These are phyloP conservation scores for Aotearoamyces nothofagi DNA, from an alignment of 2,329 filamentous ascomycete genomes.

Conservation along the genomic window DNA sequence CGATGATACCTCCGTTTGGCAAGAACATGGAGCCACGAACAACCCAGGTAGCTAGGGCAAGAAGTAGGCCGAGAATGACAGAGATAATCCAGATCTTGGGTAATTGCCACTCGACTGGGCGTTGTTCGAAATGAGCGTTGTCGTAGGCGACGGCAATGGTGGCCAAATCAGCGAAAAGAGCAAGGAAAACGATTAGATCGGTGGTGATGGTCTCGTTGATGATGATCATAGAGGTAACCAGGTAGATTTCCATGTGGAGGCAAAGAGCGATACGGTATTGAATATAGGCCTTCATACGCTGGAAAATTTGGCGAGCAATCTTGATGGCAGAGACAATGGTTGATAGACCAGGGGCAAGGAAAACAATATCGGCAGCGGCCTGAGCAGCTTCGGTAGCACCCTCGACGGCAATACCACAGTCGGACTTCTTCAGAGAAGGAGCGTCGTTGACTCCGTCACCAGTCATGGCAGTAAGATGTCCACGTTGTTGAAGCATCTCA, in stretches of 20 bases:
- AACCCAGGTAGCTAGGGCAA: constrained; percentile 59
- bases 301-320: constrained; percentile 89
- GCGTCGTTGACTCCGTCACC: constrained; percentile 93
- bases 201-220: constrained; percentile 61
- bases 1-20: constrained; percentile 54
- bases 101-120: constrained; percentile 67
- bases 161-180: constrained; percentile 64
- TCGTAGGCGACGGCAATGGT: constrained; percentile 69
- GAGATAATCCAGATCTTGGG: constrained; percentile 72
- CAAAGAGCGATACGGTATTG: constrained; percentile 91
- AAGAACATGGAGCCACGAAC: constrained; percentile 57
- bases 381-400: constrained; percentile 82
- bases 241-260: constrained; percentile 74
- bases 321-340: constrained; percentile 88
- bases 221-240: constrained; percentile 66
- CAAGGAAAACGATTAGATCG: constrained; percentile 65
- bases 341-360: constrained; percentile 80
- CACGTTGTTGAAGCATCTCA: constrained; percentile 86
- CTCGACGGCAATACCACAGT: constrained; percentile 90
- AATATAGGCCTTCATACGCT: constrained; percentile 93
- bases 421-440: constrained; percentile 82
- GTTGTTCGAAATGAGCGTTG: constrained; percentile 60
- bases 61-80: constrained; percentile 49
- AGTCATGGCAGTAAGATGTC: constrained; percentile 90
- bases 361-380: constrained; percentile 86